Evolutionary conservation across 2,329 filamentous ascomycete species (phyloP), one percentile per base, ranked within the genome.

Genomic region (Dothiorella sarmentorum): DNA sequence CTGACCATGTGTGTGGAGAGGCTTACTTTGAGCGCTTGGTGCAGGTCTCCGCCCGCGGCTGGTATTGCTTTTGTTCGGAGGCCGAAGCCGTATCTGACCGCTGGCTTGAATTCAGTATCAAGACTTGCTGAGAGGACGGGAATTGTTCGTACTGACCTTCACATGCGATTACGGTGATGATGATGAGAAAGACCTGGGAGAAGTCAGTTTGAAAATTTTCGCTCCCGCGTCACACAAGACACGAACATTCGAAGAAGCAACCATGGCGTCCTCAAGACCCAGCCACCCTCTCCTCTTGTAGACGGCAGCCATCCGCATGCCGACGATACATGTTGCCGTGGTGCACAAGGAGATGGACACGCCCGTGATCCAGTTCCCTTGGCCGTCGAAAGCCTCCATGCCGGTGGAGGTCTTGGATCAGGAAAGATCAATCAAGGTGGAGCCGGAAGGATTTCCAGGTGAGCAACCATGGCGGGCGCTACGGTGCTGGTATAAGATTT

Each of bases 41-140:
- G 60, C 5, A 64, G 10, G 59, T 63, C 45, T 1, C 67, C 67
- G 3, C 66, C 66, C 10, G 61, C 59, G 11, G 17, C 58, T 13
- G 58, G 31, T 33, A 69, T 65, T n/a, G 65, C 65, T 5, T 38
- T 60, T 9, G 61, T 55, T 4, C 56, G 62, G 51, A 57, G 52
- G 5, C 66, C 67, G 35, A 69, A 69, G 4, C 66, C 66, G 27
- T 68, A 61, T n/a, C 24, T 61, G 10, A 66, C 66, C 9, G 64
- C 55, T 47, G 42, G 9, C 11, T 17, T 26, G 13, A 13, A 37
- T 10, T 51, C 20, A 51, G 51, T n/a, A 10, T 15, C 13, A 17
- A 7, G n/a, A n/a, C n/a, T 26, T 3, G 11, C 18, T 3, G 18
- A n/a, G 29, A n/a, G n/a, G n/a, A n/a, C n/a, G n/a, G n/a, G n/a